Percentiles rank a stretch among this genome's conserved stretches.
phyloP scores from a whole-genome alignment of 257 asterid genomes.

The Avicennia marina region DNA sequence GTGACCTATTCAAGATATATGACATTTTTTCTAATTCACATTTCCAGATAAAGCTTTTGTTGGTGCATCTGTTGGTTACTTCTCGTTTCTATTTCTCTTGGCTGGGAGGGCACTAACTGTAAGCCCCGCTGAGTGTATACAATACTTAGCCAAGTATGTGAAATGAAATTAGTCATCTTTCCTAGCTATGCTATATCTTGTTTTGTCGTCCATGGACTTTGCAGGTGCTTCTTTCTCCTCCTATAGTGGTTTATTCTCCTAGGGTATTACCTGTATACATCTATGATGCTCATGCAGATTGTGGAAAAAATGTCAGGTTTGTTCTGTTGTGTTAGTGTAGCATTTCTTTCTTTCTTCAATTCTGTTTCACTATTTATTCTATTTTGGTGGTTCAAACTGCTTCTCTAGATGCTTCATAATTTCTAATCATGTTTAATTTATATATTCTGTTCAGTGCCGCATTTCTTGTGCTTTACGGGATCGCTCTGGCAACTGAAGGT shows the following conservation, averaged over 20 bases:
- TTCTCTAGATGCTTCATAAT: slow-evolving; percentile 5
- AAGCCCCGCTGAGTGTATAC: slow-evolving; percentile 35
- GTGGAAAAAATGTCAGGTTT: slow-evolving; percentile 98
- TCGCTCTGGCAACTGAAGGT: slow-evolving; percentile 95
- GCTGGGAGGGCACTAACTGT: slow-evolving; percentile 98
- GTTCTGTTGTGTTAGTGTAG: slow-evolving; percentile 19
- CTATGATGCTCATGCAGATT: slow-evolving; percentile 99
- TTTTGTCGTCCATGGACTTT: slow-evolving; percentile 12
- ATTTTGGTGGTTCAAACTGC: slow-evolving; percentile 2
- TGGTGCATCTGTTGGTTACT: slow-evolving; percentile 99
- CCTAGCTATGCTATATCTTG: slow-evolving; percentile 4
- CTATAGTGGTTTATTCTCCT: slow-evolving; percentile 96
- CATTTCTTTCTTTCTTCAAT: slow-evolving; percentile 14
- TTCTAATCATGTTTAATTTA: not conserved
- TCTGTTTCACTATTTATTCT: not conserved
- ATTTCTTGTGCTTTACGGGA: slow-evolving; percentile 90
- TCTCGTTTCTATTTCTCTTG: slow-evolving; percentile 90
- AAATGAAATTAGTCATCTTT: slow-evolving; percentile 1
- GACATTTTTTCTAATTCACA: slow-evolving; percentile 14
- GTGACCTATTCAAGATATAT: slow-evolving; percentile 7
- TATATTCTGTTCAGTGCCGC: slow-evolving; percentile 95
- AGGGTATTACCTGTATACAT: slow-evolving; percentile 96
- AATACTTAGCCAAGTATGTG: not conserved
- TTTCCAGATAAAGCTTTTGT: slow-evolving; percentile 81
- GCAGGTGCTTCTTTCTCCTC: slow-evolving; percentile 99